Evolutionary conservation across 2,329 filamentous ascomycete species (phyloP).

Genomic region (Fusarium illudens): DNA sequence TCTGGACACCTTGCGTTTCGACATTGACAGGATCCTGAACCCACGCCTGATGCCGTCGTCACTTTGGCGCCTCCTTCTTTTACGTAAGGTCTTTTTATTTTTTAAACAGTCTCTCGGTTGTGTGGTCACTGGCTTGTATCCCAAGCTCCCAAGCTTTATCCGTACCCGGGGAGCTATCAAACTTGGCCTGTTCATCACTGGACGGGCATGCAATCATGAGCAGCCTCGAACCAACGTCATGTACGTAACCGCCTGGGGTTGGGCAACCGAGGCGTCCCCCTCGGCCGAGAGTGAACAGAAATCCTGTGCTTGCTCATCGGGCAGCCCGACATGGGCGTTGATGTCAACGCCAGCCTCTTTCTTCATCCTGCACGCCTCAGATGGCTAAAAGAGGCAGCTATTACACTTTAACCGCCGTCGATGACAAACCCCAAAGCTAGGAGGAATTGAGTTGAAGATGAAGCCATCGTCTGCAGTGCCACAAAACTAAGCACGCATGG

Average conservation of each 20-base stretch:
- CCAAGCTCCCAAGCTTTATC: background rate
- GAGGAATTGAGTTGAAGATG: background rate
- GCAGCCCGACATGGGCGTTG: background rate
- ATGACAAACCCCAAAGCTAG: background rate
- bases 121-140: background rate
- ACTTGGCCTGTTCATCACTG: background rate
- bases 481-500: background rate
- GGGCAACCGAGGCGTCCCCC: constrained; percentile 1
- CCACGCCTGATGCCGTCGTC: background rate
- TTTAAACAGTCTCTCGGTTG: background rate
- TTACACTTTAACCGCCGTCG: background rate
- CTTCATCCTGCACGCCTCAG: background rate
- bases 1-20: background rate
- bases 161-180: background rate
- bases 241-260: constrained; percentile 15
- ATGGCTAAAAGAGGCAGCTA: background rate
- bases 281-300: constrained; percentile 10
- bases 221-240: constrained; percentile 1
- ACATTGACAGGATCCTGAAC: background rate
- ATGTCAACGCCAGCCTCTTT: constrained; percentile 4
- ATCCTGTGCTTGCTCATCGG: constrained; percentile 3
- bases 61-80: background rate
- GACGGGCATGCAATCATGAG: background rate
- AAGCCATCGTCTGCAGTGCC: background rate
- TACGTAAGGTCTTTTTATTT: background rate